phyloP scores from a whole-genome alignment of 371 early-diverging fungal genomes.

The Mucor sp. region DNA sequence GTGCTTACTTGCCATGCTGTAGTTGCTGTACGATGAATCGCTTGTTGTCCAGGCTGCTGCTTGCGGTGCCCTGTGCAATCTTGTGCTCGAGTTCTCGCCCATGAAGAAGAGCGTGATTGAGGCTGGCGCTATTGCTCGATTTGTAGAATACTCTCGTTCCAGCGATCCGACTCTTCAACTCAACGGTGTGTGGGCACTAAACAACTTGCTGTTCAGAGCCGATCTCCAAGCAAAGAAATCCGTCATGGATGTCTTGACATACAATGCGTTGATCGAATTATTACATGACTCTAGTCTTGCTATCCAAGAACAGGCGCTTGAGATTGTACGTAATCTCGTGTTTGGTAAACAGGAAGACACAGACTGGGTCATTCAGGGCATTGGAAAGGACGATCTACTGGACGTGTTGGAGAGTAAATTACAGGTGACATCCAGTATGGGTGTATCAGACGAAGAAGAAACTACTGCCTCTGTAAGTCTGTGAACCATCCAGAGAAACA shows the following conservation, averaged over 20 bases:
- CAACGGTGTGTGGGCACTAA: conserved; percentile 86
- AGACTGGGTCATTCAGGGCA: conserved; percentile 63
- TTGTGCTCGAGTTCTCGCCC: conserved; percentile 87
- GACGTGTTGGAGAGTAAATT: conserved; percentile 73
- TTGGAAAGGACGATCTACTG: conserved; percentile 65
- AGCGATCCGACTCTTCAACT: conserved; percentile 57
- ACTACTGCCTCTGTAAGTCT: conserved; percentile 25
- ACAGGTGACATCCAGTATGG: conserved; percentile 40
- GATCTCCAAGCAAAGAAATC: conserved; percentile 66
- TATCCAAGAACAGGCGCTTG: conserved; percentile 82
- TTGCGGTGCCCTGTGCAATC: conserved; percentile 83
- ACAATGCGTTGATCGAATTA: conserved; percentile 61
- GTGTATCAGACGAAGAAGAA: conserved; percentile 28
- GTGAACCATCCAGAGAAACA: neutral
- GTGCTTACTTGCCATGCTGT: neutral
- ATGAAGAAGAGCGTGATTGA: conserved; percentile 85
- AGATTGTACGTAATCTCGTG: conserved; percentile 78
- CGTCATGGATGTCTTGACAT: conserved; percentile 75
- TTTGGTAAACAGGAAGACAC: conserved; percentile 62
- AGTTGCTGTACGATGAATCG: conserved; percentile 71
- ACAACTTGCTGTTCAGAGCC: conserved; percentile 79
- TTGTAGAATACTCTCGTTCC: conserved; percentile 67
- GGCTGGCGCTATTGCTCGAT: conserved; percentile 71
- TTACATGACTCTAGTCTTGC: conserved; percentile 62
- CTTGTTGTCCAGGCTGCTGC: conserved; percentile 73